Evolutionary conservation across 2,329 filamentous ascomycete species (phyloP).

Genomic region (Penicillium digitatum): DNA sequence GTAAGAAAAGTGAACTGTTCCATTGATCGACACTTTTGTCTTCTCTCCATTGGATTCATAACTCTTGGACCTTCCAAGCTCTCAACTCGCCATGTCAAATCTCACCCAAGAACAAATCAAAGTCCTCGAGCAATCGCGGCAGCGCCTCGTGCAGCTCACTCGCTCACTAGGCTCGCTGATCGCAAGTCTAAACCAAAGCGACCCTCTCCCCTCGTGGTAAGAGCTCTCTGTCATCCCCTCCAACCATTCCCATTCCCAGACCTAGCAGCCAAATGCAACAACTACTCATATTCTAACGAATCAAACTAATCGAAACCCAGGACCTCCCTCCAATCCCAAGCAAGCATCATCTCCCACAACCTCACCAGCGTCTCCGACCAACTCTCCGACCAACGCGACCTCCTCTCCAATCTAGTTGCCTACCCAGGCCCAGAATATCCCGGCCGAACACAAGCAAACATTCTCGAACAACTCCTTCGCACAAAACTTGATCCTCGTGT

Average conservation of each 20-base stretch:
- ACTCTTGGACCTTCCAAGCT: not conserved
- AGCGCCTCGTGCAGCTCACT: conserved; percentile 64
- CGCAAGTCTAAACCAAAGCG: conserved; percentile 57
- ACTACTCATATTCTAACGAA: not conserved
- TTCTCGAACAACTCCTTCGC: conserved; percentile 67
- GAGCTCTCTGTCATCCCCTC: conserved; percentile 17
- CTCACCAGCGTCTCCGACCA: conserved; percentile 63
- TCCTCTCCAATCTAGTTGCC: conserved; percentile 66
- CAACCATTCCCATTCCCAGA: not conserved
- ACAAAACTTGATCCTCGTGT: conserved; percentile 79
- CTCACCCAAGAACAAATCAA: conserved; percentile 49
- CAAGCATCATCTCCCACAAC: conserved; percentile 67
- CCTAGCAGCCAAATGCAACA: not conserved
- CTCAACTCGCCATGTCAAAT: conserved; percentile 32
- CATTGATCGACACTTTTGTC: not conserved
- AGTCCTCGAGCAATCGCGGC: conserved; percentile 66
- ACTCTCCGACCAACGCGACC: conserved; percentile 60
- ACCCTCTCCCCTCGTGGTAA: conserved; percentile 66
- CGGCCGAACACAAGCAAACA: conserved; percentile 57
- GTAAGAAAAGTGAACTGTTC: not conserved
- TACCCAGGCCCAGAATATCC: conserved; percentile 74
- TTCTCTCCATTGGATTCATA: not conserved
- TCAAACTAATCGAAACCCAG: conserved; percentile 40
- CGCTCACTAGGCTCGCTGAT: conserved; percentile 64
- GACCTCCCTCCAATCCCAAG: conserved; percentile 67